Conservation (phyloP, 768 basidiomycete genomes). For the Trametes cingulata region DNA sequence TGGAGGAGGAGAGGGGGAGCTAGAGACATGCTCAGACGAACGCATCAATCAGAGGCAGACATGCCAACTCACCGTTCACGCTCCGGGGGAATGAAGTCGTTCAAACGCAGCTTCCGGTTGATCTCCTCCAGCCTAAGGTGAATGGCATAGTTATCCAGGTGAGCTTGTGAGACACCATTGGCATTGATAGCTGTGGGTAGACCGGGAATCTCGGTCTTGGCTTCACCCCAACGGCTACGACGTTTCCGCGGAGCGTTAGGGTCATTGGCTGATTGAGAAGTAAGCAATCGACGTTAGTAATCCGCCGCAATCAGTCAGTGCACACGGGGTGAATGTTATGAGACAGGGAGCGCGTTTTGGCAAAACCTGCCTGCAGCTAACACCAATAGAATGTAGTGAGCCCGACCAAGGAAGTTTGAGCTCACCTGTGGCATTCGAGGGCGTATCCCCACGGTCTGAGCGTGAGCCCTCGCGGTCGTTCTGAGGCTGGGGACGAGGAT, state of each 20-base stretch:
- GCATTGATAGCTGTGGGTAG: constrained; percentile 93
- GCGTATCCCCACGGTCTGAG: constrained; percentile 71
- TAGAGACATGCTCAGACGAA: constrained; percentile 30
- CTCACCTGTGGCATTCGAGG: constrained; percentile 73
- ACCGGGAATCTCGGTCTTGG: constrained; percentile 87
- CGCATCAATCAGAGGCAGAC: constrained; percentile 5
- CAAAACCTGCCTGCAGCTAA: constrained; percentile 23
- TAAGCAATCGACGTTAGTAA: constrained; percentile 58
- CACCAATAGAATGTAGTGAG: constrained; percentile 18
- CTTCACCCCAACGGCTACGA: constrained; percentile 97
- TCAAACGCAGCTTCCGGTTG: constrained; percentile 89
- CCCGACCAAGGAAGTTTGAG: constrained; percentile 23
- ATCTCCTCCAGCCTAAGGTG: constrained; percentile 97
- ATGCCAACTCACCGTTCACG: constrained; percentile 77
- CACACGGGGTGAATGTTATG: constrained; percentile 24
- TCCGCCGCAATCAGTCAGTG: constrained; percentile 38
- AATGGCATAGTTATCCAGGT: constrained; percentile 97
- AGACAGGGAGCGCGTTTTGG: constrained; percentile 20
- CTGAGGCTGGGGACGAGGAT: constrained; percentile 64
- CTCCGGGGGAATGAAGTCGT: constrained; percentile 95
- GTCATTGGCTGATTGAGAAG: constrained; percentile 42
- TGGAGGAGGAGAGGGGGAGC: constrained; percentile 95
- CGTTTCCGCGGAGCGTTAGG: constrained; percentile 90
- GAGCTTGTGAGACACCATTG: constrained; percentile 90
- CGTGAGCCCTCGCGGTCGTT: constrained; percentile 51